Evolutionary conservation across 225 moss, liverwort and hornwort species (phyloP).

Genomic region (Lunularia cruciata): DNA sequence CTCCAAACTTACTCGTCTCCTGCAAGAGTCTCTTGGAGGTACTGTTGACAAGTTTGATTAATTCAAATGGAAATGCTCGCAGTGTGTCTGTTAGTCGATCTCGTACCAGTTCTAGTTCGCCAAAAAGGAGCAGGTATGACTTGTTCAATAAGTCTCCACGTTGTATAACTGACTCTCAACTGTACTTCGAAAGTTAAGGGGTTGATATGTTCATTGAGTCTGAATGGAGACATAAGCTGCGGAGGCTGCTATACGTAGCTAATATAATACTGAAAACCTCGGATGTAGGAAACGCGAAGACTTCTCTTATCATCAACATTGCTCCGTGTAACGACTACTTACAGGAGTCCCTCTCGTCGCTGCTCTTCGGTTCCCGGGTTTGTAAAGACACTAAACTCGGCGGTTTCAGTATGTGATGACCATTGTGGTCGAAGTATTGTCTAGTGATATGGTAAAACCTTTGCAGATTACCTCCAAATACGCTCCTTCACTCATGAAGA

Average conservation of each 20-base stretch:
- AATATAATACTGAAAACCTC: background rate
- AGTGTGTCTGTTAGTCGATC: background rate
- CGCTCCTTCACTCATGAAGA: no score
- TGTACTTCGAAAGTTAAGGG: background rate
- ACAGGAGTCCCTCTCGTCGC: slow-evolving; percentile 80
- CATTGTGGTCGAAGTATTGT: no score
- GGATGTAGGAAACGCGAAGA: slow-evolving; percentile 73
- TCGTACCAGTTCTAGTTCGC: background rate
- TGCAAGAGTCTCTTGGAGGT: slow-evolving; percentile 94
- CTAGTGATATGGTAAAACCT: no score
- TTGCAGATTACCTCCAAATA: no score
- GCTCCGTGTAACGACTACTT: slow-evolving; percentile 76
- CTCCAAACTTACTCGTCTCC: slow-evolving; percentile 83
- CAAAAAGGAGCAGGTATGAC: background rate
- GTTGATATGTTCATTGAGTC: background rate
- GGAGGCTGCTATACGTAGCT: no score
- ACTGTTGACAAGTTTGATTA: slow-evolving; percentile 1
- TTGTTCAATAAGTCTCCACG: background rate
- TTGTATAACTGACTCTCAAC: background rate
- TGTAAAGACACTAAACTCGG: no score
- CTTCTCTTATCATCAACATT: slow-evolving; percentile 82
- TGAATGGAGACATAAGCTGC: no score
- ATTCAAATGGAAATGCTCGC: no score
- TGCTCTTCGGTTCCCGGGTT: slow-evolving; percentile 82
- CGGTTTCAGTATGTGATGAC: no score